Percentiles rank a stretch among this genome's conserved stretches.
Evolutionary conservation across 331 rosid species (phyloP).

Genomic region (Rhamnella rubrinervis): DNA sequence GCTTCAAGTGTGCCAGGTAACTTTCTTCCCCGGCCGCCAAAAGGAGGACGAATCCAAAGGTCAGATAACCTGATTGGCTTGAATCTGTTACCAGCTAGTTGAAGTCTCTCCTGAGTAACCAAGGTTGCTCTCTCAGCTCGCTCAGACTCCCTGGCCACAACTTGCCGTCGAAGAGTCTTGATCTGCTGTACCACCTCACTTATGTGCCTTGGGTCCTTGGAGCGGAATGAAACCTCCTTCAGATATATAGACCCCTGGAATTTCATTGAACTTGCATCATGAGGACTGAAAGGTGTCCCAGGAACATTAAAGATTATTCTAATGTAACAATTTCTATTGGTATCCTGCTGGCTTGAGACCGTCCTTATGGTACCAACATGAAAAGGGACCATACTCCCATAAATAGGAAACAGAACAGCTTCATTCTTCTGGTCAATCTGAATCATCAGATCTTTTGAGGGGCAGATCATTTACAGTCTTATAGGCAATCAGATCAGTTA

Average conservation of each 20-base stretch:
- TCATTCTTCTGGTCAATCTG: conserved; percentile 54
- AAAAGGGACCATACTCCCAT: conserved; percentile 55
- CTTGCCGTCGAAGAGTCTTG: conserved; percentile 45
- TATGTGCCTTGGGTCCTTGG: conserved; percentile 53
- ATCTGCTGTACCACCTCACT: conserved; percentile 50
- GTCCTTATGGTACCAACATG: conserved; percentile 54
- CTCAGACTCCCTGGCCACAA: conserved; percentile 53
- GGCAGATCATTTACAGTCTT: conserved; percentile 48
- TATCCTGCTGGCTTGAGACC: conserved; percentile 40
- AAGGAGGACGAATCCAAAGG: conserved; percentile 55
- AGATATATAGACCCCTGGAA: conserved; percentile 45
- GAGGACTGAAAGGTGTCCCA: conserved; percentile 50
- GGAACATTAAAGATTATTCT: conserved; percentile 53
- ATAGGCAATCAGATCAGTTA: conserved; percentile 43
- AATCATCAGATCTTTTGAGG: conserved; percentile 46
- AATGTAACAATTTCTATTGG: conserved; percentile 39
- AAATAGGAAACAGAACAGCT: conserved; percentile 48
- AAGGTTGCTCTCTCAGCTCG: conserved; percentile 59
- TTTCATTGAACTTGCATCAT: conserved; percentile 43
- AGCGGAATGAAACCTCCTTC: conserved; percentile 53
- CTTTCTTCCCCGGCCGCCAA: conserved; percentile 55
- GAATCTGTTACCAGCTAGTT: conserved; percentile 49
- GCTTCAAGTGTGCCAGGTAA: conserved; percentile 52
- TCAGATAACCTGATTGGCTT: conserved; percentile 51
- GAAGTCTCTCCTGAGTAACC: conserved; percentile 58